A percentile compares a stretch with the other conserved stretches of the same genome.
These are phyloP conservation scores for Sophora flavescens DNA, from an alignment of 306 rosid species.

Conservation along the genomic window DNA sequence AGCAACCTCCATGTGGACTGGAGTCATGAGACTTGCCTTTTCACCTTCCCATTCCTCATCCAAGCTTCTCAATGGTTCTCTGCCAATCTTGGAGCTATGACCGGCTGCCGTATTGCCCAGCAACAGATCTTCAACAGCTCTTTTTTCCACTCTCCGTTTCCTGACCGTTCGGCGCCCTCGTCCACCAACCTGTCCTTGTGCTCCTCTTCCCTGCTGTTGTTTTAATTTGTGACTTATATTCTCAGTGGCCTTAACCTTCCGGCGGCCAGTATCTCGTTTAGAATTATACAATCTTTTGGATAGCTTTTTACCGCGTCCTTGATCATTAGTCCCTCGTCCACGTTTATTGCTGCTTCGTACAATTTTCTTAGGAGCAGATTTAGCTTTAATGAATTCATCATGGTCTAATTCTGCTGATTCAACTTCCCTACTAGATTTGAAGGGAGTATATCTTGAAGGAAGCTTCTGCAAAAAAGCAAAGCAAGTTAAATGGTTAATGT, in stretches of 20 bases:
- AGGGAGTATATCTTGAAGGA: conserved; percentile 66
- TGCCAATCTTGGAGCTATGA: conserved; percentile 59
- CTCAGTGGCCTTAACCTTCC: conserved; percentile 54
- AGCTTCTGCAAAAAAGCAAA: conserved; percentile 62
- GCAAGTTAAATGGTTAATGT: conserved; percentile 23
- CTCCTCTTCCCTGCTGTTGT: conserved; percentile 63
- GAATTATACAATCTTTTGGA: conserved; percentile 61
- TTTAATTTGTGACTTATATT: conserved; percentile 60
- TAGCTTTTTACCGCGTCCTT: conserved; percentile 70
- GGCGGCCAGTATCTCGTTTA: conserved; percentile 54
- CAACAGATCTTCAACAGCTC: conserved; percentile 70
- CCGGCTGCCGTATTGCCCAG: conserved; percentile 50
- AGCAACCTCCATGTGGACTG: conserved; percentile 59
- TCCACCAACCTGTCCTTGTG: conserved; percentile 71
- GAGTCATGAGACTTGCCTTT: conserved; percentile 51
- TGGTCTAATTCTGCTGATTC: conserved; percentile 58
- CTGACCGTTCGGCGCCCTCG: conserved; percentile 94
- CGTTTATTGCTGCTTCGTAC: conserved; percentile 70
- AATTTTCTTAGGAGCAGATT: conserved; percentile 56
- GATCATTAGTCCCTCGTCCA: conserved; percentile 74
- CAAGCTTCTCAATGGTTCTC: conserved; percentile 68
- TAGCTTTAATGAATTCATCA: conserved; percentile 55
- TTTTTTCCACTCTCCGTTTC: conserved; percentile 76
- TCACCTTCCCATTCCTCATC: conserved; percentile 85
- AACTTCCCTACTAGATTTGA: conserved; percentile 60